Evolutionary conservation across 441 rosid genomes (phyloP).

Genomic region (Erysimum pusillum): DNA sequence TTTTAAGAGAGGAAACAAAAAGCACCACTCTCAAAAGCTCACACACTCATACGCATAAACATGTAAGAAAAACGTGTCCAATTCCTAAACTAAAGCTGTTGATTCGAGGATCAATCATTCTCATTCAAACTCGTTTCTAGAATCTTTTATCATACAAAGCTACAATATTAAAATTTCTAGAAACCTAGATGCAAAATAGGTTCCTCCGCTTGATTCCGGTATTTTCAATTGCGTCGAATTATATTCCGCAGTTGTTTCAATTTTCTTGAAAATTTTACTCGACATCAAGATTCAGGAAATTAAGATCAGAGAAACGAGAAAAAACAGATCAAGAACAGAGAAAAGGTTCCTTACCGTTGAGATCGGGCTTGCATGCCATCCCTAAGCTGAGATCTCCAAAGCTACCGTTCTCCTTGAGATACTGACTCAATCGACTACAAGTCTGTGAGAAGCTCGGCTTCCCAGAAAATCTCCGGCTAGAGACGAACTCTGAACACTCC

Average conservation of each 20-base stretch:
- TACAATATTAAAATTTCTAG: neutral
- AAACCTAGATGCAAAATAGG: neutral
- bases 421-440: constrained; percentile 77
- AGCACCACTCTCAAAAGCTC: too few species aligned
- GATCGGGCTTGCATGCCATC: constrained; percentile 57
- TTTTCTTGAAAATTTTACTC: neutral
- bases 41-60: too few species aligned
- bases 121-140: neutral
- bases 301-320: neutral
- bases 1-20: neutral
- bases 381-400: constrained; percentile 81
- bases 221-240: too few species aligned
- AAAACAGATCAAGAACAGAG: constrained; percentile 13
- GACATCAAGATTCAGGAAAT: constrained; percentile 3
- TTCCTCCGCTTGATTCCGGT: too few species aligned
- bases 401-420: constrained; percentile 74
- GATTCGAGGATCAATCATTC: too few species aligned
- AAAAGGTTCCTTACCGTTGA: constrained; percentile 45
- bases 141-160: neutral
- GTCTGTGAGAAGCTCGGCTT: constrained; percentile 70
- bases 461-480: constrained; percentile 48
- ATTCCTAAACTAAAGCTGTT: too few species aligned
- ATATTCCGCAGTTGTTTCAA: neutral
- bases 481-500: constrained; percentile 47
- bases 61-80: too few species aligned